Base-by-base conservation (phyloP, 768 basidiomycete genomes). In the Agaricus subrufescens region DNA sequence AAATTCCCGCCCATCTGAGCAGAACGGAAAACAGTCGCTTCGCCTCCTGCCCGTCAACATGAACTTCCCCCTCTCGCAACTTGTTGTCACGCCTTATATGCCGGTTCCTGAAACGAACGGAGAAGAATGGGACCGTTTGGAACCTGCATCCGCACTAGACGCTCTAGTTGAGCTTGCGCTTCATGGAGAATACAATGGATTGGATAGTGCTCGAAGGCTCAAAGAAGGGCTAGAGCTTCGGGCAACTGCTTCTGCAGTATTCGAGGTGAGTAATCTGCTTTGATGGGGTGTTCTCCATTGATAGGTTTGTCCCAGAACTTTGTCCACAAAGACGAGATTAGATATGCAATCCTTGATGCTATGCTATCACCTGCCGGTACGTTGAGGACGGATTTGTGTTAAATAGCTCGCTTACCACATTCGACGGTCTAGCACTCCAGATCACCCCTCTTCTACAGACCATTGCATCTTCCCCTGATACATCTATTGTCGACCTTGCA, bases 61-160 rank as follows among this genome's bases (percentile, higher is more conserved):
- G 63, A 83, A 73, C 62, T 87, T 80, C 63, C 86, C 82, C 47
- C 70, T 98, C 62, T 75, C 85, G 49, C 73, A 85, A 60, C 69
- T 95, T 65, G 75, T 83, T 61, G 66, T 89, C 58, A 85, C 88
- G 54, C 82, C 88, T 59, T 85, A 91, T 67, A 76, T 88, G 71
- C 82, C 91, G 64, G 83, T 88, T 43, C 83, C 90, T 57, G 84
- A 91, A 69, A 81, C 95, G 53, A 81, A 90, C 58, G 92, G 92
- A 7, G 94, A 96, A 70, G 93, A 96, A 66, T 94, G 91, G 91
- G 91, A 95, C 67, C 81, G 94, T 23, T 68, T 96, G 25, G 89
- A 94, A 57, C 77, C 84, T 3, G 81, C 88, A 14, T 86, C 91
- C 3, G 90, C 91, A 0, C 78, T 96, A 4, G 89, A 94, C 58